A percentile compares a stretch with the other conserved stretches of the same genome.
These are phyloP conservation scores for Neurospora sp. DNA, from an alignment of 495 filamentous ascomycete genomes.

Conservation along the genomic window DNA sequence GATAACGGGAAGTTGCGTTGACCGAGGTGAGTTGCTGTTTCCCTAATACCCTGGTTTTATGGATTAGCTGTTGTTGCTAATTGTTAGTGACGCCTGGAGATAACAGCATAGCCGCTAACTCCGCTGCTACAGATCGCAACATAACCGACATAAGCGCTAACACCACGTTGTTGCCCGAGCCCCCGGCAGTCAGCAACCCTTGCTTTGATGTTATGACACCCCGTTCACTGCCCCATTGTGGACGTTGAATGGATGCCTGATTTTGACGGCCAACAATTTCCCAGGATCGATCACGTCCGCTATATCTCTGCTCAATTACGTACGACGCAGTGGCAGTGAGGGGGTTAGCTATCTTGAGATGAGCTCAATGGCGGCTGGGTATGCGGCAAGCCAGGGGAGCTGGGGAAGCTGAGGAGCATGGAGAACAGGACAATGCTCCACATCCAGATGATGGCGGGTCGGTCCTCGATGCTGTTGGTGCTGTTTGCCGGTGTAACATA, in stretches of 20 bases:
- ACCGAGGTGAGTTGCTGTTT: background rate
- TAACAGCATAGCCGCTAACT: background rate
- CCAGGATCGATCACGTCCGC: background rate
- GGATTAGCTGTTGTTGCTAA: background rate
- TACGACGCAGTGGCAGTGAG: background rate
- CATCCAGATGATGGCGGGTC: background rate
- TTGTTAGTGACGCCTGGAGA: background rate
- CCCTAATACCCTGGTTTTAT: background rate
- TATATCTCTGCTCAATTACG: too few species aligned
- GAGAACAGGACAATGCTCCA: background rate
- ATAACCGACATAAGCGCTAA: background rate
- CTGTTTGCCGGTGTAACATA: background rate
- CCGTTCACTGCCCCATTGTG: background rate
- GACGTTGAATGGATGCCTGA: background rate
- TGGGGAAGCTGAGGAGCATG: background rate
- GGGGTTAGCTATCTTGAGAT: background rate
- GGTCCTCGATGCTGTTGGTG: background rate
- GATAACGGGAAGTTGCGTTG: background rate
- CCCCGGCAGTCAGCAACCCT: background rate
- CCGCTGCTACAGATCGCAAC: background rate
- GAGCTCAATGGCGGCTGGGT: background rate
- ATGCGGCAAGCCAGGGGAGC: background rate
- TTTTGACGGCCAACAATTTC: background rate
- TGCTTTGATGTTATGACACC: background rate
- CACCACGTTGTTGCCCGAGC: background rate